These are phyloP conservation scores for Erythrobasidium yunnanense DNA, from an alignment of 768 basidiomycete species.

Conservation along the genomic window DNA sequence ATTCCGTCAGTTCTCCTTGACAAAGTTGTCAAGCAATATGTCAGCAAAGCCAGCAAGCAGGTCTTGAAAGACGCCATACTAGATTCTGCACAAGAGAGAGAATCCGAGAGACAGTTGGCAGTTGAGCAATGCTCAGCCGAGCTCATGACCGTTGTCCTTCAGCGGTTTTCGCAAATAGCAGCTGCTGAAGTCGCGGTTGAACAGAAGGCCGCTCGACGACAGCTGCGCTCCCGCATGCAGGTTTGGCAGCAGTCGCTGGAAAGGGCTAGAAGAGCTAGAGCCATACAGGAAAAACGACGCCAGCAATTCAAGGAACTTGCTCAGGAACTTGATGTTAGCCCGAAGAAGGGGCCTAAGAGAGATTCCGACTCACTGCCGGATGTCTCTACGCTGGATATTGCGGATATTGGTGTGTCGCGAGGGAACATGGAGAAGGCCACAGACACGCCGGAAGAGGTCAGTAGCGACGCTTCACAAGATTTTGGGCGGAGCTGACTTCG, in stretches of 20 bases:
- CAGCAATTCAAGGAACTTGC: neutral
- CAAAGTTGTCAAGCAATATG: too few relatives aligned
- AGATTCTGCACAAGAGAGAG: neutral
- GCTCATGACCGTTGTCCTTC: neutral
- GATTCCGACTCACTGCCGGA: neutral
- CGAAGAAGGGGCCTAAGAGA: neutral
- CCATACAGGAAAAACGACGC: neutral
- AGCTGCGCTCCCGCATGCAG: neutral
- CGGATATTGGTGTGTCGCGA: neutral
- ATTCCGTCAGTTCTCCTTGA: too few relatives aligned
- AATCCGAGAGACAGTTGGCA: neutral
- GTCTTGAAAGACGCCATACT: neutral
- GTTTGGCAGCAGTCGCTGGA: neutral
- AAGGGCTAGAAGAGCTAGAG: neutral
- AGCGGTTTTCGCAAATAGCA: too few relatives aligned
- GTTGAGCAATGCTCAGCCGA: neutral
- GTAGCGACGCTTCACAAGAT: too few relatives aligned
- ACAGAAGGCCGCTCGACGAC: neutral
- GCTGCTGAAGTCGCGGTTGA: neutral
- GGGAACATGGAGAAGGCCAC: neutral
- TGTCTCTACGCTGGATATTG: neutral
- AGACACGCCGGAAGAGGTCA: too few relatives aligned
- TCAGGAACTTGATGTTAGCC: neutral
- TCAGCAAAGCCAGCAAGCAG: neutral
- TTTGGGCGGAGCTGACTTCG: too few relatives aligned